Evolutionary conservation across 805 yeast genomes (phyloP).

Genomic region (Hyphopichia homilentoma): DNA sequence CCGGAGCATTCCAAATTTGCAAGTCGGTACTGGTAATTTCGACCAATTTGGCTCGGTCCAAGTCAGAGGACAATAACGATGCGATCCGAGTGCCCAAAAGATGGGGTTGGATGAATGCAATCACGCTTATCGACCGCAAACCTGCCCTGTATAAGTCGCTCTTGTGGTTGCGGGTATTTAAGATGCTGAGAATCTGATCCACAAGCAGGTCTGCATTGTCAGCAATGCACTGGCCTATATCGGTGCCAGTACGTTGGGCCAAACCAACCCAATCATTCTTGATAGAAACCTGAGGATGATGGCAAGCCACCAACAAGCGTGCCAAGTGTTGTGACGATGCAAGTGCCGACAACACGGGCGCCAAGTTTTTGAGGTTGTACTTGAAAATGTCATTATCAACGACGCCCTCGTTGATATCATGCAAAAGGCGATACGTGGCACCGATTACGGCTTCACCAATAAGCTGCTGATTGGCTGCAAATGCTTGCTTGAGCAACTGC

Average conservation of each 20-base stretch:
- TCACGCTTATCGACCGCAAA: constrained; percentile 42
- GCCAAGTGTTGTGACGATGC: constrained; percentile 20
- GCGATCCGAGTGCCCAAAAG: constrained; percentile 50
- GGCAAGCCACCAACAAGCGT: constrained; percentile 25
- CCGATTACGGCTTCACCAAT: constrained; percentile 43
- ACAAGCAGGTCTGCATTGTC: constrained; percentile 18
- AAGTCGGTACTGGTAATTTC: constrained; percentile 48
- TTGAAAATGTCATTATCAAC: constrained; percentile 10
- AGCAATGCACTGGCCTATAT: constrained; percentile 58
- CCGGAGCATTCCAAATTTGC: constrained; percentile 63
- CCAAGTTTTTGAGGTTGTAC: constrained; percentile 15
- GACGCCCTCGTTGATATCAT: constrained; percentile 9
- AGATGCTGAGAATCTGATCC: constrained; percentile 18
- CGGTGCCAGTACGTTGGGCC: constrained; percentile 53
- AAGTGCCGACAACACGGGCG: constrained; percentile 22
- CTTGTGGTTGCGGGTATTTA: constrained; percentile 22
- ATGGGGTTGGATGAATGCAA: constrained; percentile 59
- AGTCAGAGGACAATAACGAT: constrained; percentile 38
- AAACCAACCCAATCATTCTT: constrained; percentile 76
- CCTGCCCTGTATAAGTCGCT: constrained; percentile 51
- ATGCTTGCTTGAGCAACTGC: constrained; percentile 25
- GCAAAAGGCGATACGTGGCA: constrained; percentile 33
- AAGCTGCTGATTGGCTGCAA: constrained; percentile 12
- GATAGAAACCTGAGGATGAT: constrained; percentile 23
- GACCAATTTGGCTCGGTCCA: constrained; percentile 32